These are phyloP conservation scores for Adansonia gregorii DNA, from an alignment of 441 rosid genomes.

Conservation along the genomic window DNA sequence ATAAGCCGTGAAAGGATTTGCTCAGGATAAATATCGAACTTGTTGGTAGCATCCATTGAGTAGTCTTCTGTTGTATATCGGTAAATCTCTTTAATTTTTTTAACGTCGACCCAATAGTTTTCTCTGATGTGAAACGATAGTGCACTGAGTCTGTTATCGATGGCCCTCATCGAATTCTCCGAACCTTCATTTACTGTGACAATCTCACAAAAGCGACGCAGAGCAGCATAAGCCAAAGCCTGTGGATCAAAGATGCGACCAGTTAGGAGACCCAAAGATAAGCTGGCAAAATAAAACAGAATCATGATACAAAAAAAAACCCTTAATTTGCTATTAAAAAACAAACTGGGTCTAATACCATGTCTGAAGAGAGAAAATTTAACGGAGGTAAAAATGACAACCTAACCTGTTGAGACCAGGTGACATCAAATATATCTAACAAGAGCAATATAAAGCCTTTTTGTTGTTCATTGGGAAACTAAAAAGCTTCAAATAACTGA, in stretches of 20 bases:
- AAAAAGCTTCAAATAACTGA: conserved; percentile 17
- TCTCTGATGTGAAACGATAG: conserved; percentile 88
- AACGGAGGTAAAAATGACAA: too few relatives aligned
- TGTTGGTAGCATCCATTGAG: conserved; percentile 80
- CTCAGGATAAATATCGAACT: conserved; percentile 92
- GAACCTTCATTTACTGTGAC: conserved; percentile 70
- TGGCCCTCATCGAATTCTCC: conserved; percentile 68
- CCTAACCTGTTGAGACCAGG: too few relatives aligned
- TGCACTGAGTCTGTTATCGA: conserved; percentile 84
- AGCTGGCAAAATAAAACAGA: not conserved
- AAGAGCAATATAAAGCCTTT: not conserved
- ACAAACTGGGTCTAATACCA: not conserved
- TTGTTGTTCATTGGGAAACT: not conserved
- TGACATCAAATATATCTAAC: not conserved
- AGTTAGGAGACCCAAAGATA: not conserved
- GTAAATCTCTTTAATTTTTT: conserved; percentile 83
- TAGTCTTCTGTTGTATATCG: conserved; percentile 93
- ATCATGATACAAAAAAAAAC: not conserved
- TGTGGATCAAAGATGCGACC: conserved; percentile 32
- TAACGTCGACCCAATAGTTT: conserved; percentile 87
- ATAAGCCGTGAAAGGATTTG: conserved; percentile 87
- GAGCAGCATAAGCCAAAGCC: conserved; percentile 85
- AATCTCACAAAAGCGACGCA: conserved; percentile 85
- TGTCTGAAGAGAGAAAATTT: not conserved
- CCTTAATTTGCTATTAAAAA: not conserved